Conservation (phyloP, 2,329 filamentous ascomycete species). For the Colletotrichum brevisporum region DNA sequence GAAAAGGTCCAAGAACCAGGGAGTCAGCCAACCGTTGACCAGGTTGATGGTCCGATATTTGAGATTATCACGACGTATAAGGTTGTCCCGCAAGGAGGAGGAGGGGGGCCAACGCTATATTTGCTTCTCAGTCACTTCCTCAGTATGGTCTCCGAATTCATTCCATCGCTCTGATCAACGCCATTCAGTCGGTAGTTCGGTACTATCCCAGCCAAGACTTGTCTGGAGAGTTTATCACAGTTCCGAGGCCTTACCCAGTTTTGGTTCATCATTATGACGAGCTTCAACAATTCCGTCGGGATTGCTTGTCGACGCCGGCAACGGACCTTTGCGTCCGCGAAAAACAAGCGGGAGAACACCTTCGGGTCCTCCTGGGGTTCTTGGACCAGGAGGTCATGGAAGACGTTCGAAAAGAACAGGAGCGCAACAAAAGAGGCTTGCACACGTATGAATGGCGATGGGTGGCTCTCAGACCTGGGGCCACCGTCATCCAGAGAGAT, state of each 20-base stretch:
- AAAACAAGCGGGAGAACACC: constrained; percentile 30
- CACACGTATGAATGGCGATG: constrained; percentile 43
- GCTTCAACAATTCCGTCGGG: neutral
- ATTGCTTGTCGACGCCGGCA: neutral
- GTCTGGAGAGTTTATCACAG: constrained; percentile 6
- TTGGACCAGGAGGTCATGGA: constrained; percentile 45
- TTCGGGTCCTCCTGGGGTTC: constrained; percentile 42
- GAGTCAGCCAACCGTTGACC: neutral
- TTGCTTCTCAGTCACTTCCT: neutral
- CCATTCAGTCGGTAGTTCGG: constrained; percentile 40
- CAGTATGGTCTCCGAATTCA: constrained; percentile 28
- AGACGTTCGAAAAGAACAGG: constrained; percentile 40
- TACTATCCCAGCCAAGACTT: constrained; percentile 40
- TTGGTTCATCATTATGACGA: constrained; percentile 22
- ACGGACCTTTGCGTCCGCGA: constrained; percentile 40
- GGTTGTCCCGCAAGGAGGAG: neutral
- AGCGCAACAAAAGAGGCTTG: constrained; percentile 40
- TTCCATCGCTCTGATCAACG: constrained; percentile 39
- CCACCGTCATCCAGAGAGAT: neutral
- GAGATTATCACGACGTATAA: constrained; percentile 5
- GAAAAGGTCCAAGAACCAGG: constrained; percentile 7
- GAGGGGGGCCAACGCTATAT: no score
- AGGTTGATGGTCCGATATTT: neutral
- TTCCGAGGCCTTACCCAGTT: constrained; percentile 29
- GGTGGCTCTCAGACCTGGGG: constrained; percentile 41